Base-by-base conservation (phyloP, 2,329 filamentous ascomycete species). In the Aspergillus sp. region DNA sequence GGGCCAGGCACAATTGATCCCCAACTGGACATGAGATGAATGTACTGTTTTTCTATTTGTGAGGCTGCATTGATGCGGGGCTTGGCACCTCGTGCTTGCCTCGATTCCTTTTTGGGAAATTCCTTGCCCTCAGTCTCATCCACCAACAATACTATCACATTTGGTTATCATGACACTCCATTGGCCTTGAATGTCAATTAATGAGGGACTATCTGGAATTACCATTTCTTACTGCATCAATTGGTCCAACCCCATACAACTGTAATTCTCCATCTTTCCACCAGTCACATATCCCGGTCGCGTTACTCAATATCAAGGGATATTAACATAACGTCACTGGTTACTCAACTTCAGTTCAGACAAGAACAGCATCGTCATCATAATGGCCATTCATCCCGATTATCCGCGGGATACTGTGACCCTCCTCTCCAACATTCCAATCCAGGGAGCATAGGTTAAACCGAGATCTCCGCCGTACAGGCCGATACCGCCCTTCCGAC, bases 401-500 rank as follows among this genome's bases (percentile, higher is more conserved):
- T 11, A 36, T 36, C 11, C 32, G 32, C 32, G 32, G 11, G 2
- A 5, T 15, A 36, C 32, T 36, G 32, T 13, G 5, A 32, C 4
- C 32, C 11, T 36, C 11, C 32, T 0, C 4, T 36, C 32, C 2
- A 36, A 4, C 32, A 36, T 36, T 36, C 32, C 32, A 36, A 6
- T 36, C 11, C 11, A 13, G 32, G 32, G 4, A 6, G 11, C 2
- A 36, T 36, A 11, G 11, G 6, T 7, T 27, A 11, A 27, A 13
- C 13, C 44, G 44, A 15, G 13, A 7, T 27, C 44, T 23, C 44
- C 44, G 44, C 39, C n/a, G n/a, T 19, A n/a, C 21, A 23, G 6
- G 47, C 47, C 47, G 47, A 50, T 50, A 50, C 47, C 47, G 47
- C 47, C 47, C 39, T 30, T 47, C 53, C 53, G 53, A 32, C 53